Percentiles rank a stretch among this genome's conserved stretches.
Evolutionary conservation across 2,329 filamentous ascomycete genomes (phyloP).

Genomic region (Leptographium wingfieldii): DNA sequence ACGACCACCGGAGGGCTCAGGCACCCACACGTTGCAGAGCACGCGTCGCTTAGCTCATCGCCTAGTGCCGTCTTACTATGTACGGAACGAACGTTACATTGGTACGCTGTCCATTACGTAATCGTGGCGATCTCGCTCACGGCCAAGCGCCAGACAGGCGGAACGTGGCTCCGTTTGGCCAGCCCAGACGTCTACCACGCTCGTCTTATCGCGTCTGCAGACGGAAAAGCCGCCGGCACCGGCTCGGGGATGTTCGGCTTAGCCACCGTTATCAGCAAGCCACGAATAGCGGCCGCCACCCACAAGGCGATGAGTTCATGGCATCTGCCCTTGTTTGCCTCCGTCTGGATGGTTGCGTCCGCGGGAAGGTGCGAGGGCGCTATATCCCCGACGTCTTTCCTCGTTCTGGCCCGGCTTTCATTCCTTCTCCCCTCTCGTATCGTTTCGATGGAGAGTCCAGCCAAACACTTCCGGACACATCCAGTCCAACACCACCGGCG

Average conservation of each 20-base stretch:
- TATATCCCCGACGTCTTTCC: background rate
- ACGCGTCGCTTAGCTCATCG: background rate
- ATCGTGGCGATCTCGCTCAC: too few relatives aligned
- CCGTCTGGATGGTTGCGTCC: too few relatives aligned
- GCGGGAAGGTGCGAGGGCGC: background rate
- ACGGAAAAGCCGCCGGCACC: background rate
- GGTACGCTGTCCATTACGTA: too few relatives aligned
- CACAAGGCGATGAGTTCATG: conserved; percentile 2
- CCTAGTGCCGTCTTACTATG: background rate
- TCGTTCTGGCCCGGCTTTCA: background rate
- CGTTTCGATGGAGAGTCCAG: background rate
- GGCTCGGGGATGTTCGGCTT: background rate
- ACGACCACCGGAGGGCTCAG: too few relatives aligned
- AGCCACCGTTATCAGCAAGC: background rate
- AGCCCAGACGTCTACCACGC: background rate
- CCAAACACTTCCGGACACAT: background rate
- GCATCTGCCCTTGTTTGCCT: background rate
- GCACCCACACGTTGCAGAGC: background rate
- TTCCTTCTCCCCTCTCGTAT: background rate
- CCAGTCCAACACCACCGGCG: background rate
- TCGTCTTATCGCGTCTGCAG: background rate
- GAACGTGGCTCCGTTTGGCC: background rate
- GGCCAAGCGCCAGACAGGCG: background rate
- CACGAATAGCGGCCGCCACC: conserved; percentile 1
- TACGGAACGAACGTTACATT: background rate